These are phyloP conservation scores for Talaromyces piceae DNA, from an alignment of 2,329 filamentous ascomycete species.

Conservation along the genomic window DNA sequence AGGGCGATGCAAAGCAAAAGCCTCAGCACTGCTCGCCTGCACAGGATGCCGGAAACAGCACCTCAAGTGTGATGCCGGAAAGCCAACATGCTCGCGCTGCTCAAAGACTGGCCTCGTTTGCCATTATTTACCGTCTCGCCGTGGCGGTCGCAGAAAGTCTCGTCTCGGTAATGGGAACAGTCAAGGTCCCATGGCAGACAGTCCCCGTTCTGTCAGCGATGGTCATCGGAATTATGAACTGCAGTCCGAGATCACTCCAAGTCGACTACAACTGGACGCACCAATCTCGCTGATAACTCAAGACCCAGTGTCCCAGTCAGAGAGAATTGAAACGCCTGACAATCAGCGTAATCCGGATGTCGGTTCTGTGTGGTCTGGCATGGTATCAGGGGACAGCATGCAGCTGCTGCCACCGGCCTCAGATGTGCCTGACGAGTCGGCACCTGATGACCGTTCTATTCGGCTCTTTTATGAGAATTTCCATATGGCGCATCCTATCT, in stretches of 20 bases:
- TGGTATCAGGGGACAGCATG: neutral
- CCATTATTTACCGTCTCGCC: conserved; percentile 63
- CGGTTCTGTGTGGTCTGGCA: neutral
- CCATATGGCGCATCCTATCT: conserved; percentile 47
- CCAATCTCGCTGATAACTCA: neutral
- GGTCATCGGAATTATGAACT: neutral
- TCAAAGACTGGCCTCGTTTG: conserved; percentile 51
- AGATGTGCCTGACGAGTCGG: neutral
- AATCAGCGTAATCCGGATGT: neutral
- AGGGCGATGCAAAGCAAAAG: neutral
- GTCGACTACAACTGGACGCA: neutral
- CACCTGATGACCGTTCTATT: conserved; percentile 28
- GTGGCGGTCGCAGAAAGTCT: conserved; percentile 44
- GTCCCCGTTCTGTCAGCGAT: neutral
- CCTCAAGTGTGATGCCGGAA: conserved; percentile 64
- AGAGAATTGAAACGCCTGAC: neutral
- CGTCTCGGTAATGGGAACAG: conserved; percentile 15
- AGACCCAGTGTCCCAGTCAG: neutral
- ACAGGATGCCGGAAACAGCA: conserved; percentile 50
- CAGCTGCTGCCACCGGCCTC: neutral
- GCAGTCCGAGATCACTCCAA: neutral
- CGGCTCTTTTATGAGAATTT: conserved; percentile 48
- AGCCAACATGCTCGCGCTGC: conserved; percentile 60
- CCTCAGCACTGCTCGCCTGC: conserved; percentile 33
- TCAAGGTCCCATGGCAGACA: neutral